Conservation (phyloP, 2,329 filamentous ascomycete species). For the Colletotrichum sp. region DNA sequence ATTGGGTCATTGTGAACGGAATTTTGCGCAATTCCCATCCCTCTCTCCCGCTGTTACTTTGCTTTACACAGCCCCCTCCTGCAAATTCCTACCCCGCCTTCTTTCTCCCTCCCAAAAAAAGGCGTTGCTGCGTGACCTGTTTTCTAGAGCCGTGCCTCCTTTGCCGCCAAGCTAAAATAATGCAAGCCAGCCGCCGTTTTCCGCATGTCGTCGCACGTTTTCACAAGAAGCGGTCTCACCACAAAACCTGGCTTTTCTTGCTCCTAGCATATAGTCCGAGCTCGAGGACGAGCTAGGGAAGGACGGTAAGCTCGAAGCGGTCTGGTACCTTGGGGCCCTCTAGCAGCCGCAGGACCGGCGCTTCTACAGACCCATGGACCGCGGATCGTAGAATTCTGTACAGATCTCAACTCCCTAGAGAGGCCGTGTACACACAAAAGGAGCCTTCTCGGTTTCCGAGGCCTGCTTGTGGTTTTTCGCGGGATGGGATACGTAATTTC, state of each 20-base stretch:
- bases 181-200: background rate
- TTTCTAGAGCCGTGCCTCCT: background rate
- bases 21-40: slow-evolving; percentile 9
- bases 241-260: background rate
- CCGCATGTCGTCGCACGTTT: background rate
- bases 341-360: background rate
- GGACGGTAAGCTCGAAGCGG: background rate
- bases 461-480: background rate
- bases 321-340: background rate
- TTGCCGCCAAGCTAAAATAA: background rate
- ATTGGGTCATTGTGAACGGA: background rate
- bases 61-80: background rate
- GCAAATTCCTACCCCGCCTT: background rate
- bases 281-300: background rate
- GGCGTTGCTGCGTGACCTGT: background rate
- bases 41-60: background rate
- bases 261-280: background rate
- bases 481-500: slow-evolving; percentile 1
- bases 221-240: background rate
- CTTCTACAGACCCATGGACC: background rate
- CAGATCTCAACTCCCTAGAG: background rate
- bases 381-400: slow-evolving; percentile 1
- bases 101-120: background rate
- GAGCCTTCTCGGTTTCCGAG: background rate
- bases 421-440: background rate